Evolutionary conservation across 345 rosid species (phyloP).

Genomic region (Mangifera indica): DNA sequence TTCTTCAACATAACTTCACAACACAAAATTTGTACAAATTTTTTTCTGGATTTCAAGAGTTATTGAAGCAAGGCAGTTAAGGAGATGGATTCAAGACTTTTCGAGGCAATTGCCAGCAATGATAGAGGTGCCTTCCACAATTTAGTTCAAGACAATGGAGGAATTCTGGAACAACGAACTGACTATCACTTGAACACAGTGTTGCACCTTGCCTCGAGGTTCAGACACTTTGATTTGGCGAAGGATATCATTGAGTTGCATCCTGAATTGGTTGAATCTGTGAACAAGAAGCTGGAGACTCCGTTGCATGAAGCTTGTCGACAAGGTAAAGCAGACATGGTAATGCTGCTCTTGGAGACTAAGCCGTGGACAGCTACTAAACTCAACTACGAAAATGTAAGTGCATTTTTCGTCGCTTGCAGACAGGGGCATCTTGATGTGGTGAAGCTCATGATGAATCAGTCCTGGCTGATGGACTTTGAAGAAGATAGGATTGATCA

Average conservation of each 20-base stretch:
- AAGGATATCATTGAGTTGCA: conserved; percentile 8
- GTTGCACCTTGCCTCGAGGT: conserved; percentile 20
- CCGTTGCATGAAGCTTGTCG: conserved; percentile 24
- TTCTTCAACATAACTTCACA: background rate
- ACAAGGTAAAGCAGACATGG: conserved; percentile 1
- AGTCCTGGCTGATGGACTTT: conserved; percentile 9
- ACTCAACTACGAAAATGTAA: conserved; percentile 9
- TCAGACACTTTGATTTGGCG: conserved; percentile 13
- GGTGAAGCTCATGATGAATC: conserved; percentile 13
- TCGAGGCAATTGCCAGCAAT: conserved; percentile 8
- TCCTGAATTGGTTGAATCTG: conserved; percentile 16
- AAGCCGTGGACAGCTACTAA: conserved; percentile 11
- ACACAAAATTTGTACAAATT: background rate
- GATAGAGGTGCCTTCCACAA: background rate
- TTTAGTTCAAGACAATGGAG: conserved; percentile 1
- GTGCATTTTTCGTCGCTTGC: conserved; percentile 17
- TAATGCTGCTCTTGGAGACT: conserved; percentile 9
- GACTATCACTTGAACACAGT: background rate
- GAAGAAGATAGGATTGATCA: conserved; percentile 14
- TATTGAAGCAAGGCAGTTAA: background rate
- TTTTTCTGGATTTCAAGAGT: background rate
- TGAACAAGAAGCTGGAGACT: conserved; percentile 21
- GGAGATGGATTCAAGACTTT: conserved; percentile 19
- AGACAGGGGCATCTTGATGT: conserved; percentile 10
- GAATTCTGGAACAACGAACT: background rate